phyloP scores from a whole-genome alignment of 2,329 filamentous ascomycete species.

The Thielaviopsis musarum region DNA sequence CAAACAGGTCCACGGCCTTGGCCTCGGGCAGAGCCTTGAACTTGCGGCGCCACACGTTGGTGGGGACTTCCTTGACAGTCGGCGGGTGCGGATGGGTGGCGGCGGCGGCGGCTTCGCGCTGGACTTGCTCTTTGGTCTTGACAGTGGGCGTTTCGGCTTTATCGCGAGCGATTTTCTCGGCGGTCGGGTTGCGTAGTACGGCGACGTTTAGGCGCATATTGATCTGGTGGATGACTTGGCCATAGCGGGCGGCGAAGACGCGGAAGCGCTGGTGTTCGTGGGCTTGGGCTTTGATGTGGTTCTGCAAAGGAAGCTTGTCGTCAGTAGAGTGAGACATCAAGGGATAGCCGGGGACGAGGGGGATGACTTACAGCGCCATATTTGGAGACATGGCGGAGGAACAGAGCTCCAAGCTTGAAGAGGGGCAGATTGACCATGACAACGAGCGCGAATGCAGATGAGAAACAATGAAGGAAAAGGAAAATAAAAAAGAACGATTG shows the following conservation, averaged over 20 bases:
- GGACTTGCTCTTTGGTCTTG: slow-evolving; percentile 44
- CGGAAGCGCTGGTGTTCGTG: slow-evolving; percentile 48
- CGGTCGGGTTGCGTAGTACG: slow-evolving; percentile 37
- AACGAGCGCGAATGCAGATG: neutral
- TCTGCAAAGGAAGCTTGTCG: slow-evolving; percentile 25
- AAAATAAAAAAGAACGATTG: neutral
- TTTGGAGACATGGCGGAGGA: slow-evolving; percentile 49
- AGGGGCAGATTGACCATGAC: slow-evolving; percentile 48
- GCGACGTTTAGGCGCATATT: slow-evolving; percentile 50
- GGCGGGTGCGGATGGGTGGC: neutral
- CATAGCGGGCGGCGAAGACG: slow-evolving; percentile 41
- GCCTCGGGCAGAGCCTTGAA: slow-evolving; percentile 46
- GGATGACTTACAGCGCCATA: slow-evolving; percentile 48
- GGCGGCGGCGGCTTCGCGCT: slow-evolving; percentile 26
- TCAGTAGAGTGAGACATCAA: neutral
- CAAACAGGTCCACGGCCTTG: slow-evolving; percentile 50
- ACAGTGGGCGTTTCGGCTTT: slow-evolving; percentile 47
- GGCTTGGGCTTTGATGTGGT: slow-evolving; percentile 47
- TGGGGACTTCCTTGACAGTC: slow-evolving; percentile 7
- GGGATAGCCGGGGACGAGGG: neutral
- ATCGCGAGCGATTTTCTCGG: slow-evolving; percentile 42
- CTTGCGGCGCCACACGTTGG: slow-evolving; percentile 42
- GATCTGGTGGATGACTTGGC: slow-evolving; percentile 47
- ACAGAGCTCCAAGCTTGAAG: slow-evolving; percentile 49
- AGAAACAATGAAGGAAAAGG: neutral